phyloP scores from a whole-genome alignment of 139 green algal genomes.

The Eudorina sp. region DNA sequence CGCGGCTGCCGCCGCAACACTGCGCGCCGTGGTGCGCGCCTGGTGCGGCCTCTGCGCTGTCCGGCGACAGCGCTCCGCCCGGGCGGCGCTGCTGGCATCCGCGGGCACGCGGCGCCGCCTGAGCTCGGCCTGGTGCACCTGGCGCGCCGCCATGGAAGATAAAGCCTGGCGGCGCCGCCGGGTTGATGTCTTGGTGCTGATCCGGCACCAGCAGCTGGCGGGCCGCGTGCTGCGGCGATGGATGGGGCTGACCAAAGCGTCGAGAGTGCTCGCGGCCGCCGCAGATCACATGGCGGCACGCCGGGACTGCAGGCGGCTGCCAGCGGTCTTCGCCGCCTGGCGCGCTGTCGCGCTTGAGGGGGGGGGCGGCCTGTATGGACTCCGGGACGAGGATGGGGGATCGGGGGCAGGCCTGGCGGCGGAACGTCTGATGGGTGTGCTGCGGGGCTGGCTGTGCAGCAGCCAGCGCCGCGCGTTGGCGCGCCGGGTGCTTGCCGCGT shows the following conservation, averaged over 20 bases:
- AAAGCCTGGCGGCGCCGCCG: background rate
- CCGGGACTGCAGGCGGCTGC: background rate
- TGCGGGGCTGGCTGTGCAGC: background rate
- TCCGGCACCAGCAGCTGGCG: background rate
- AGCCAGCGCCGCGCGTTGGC: background rate
- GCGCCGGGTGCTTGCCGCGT: background rate
- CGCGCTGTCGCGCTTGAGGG: background rate
- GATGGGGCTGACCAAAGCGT: background rate
- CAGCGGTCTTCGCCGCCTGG: background rate
- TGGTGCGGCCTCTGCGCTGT: background rate
- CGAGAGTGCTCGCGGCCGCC: background rate
- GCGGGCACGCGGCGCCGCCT: background rate
- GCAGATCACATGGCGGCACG: background rate
- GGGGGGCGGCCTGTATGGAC: background rate
- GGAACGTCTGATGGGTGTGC: background rate
- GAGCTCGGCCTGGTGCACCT: constrained; percentile 1
- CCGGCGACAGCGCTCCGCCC: background rate
- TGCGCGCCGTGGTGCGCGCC: background rate
- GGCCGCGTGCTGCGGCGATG: background rate
- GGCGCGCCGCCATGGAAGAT: background rate
- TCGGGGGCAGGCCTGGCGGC: background rate
- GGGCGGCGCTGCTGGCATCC: background rate
- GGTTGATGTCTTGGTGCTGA: background rate
- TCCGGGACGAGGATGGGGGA: background rate
- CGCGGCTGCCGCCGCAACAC: background rate